Evolutionary conservation across 139 green algal species (phyloP), one percentile per base, ranked within the genome.

Genomic region (Pseudopediastrum boryanum): DNA sequence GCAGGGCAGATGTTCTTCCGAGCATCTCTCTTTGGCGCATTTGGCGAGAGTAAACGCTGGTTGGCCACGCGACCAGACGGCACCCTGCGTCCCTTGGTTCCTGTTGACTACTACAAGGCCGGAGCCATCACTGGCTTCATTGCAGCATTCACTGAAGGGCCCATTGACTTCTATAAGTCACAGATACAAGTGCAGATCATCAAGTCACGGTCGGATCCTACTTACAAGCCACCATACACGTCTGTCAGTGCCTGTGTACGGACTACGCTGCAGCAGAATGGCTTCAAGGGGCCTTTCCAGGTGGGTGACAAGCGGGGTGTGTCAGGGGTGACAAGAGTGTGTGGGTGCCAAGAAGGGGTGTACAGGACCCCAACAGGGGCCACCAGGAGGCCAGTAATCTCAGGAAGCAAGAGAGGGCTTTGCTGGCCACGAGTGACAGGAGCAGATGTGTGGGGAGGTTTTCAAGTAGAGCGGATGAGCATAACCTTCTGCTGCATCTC

Each of bases 81-180:
- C 81, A 90, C 41, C 51, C 73, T 76, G 0, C 78, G 91, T 6
- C 29, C 70, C 0, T 78, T 98, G 31, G 10, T 29, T 2, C 71
- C 68, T 0, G 51, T 63, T 19, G 84, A 88, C 46, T 88, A 77
- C 41, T 88, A 86, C 79, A 88, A 93, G 75, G 93, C 92, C 16
- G 93, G 93, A 5, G 86, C 84, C 23, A 93, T 96, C 41, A 95
- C 94, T 0, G 94, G 95, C 35, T 90, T 94, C 63, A 90, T 92
- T 10, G 94, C 93, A 6, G 88, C 95, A 8, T 98, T 98, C 77
- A 90, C 85, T 0, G 95, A 98, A 82, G 88, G 87, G 0, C 95
- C 95, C 35, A 97, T 98, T 64, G 95, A 98, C 83, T 98, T 98
- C 52, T 98, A 96, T 85, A 98, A 98, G 90, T 94, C 85, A 29